Conservation (phyloP, 2,329 filamentous ascomycete genomes). For the Pseudogymnoascus sp. region DNA sequence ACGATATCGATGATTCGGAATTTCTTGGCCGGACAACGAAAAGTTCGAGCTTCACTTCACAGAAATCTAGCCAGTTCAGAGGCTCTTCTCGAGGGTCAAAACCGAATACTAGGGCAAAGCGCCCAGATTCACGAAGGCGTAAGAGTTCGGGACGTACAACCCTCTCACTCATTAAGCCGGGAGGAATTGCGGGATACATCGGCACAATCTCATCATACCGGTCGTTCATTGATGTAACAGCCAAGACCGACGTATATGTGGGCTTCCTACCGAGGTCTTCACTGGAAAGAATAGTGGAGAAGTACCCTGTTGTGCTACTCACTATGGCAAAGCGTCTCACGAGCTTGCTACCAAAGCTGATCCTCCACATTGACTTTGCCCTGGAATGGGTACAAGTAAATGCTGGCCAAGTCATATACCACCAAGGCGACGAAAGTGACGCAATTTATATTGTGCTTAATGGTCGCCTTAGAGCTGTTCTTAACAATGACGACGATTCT, state of each 20-base stretch:
- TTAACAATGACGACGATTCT: slow-evolving; percentile 59
- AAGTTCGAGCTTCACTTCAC: slow-evolving; percentile 10
- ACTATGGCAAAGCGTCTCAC: slow-evolving; percentile 96
- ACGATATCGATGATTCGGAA: slow-evolving; percentile 29
- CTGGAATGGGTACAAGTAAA: slow-evolving; percentile 97
- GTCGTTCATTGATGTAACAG: slow-evolving; percentile 92
- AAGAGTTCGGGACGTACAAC: slow-evolving; percentile 53
- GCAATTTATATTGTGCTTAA: slow-evolving; percentile 98
- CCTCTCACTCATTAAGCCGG: slow-evolving; percentile 86
- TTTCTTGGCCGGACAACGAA: slow-evolving; percentile 21
- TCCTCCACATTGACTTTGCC: slow-evolving; percentile 95
- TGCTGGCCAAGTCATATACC: slow-evolving; percentile 88
- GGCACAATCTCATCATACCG: slow-evolving; percentile 90
- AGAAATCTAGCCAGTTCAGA: slow-evolving; percentile 34
- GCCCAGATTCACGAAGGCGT: slow-evolving; percentile 36
- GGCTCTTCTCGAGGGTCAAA: slow-evolving; percentile 29
- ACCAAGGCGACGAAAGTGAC: slow-evolving; percentile 90
- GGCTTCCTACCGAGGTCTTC: slow-evolving; percentile 82
- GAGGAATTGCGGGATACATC: slow-evolving; percentile 87
- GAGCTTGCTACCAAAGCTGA: slow-evolving; percentile 75
- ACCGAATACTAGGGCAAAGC: slow-evolving; percentile 16
- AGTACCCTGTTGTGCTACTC: slow-evolving; percentile 81
- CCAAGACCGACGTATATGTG: slow-evolving; percentile 97
- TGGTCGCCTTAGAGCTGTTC: slow-evolving; percentile 75
- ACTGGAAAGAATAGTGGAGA: slow-evolving; percentile 85